Evolutionary conservation across 31 red algal species (phyloP).

Genomic region (Endocladia muricata): DNA sequence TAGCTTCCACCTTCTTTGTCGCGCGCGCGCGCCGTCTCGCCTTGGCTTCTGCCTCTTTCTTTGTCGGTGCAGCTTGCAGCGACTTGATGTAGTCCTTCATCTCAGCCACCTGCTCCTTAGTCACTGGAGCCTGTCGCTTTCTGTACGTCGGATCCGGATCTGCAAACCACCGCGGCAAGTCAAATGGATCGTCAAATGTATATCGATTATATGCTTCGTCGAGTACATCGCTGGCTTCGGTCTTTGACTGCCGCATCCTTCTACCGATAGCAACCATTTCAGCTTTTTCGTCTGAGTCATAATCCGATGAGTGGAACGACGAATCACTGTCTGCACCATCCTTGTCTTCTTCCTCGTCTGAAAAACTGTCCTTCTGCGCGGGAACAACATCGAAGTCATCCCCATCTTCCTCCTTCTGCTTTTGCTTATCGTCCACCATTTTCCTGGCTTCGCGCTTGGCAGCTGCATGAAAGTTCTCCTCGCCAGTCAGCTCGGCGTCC

Average conservation of each 20-base stretch:
- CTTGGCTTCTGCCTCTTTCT: conserved; percentile 89
- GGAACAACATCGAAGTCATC: conserved; percentile 62
- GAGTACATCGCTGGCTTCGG: conserved; percentile 55
- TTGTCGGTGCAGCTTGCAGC: conserved; percentile 68
- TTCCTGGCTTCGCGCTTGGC: conserved; percentile 22
- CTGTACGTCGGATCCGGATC: conserved; percentile 81
- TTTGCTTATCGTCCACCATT: conserved; percentile 13
- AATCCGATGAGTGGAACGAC: conserved; percentile 67
- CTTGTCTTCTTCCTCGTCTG: conserved; percentile 7
- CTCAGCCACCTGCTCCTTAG: conserved; percentile 68
- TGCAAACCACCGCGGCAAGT: conserved; percentile 94
- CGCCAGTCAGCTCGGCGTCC: background rate
- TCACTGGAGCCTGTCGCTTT: conserved; percentile 47
- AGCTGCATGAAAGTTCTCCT: conserved; percentile 39
- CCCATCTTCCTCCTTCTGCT: conserved; percentile 13
- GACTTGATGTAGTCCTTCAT: conserved; percentile 77
- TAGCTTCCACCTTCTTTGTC: conserved; percentile 59
- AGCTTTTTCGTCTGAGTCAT: conserved; percentile 80
- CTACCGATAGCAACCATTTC: conserved; percentile 80
- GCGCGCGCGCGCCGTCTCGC: conserved; percentile 49
- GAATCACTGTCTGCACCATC: conserved; percentile 32
- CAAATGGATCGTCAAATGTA: conserved; percentile 80
- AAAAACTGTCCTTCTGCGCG: conserved; percentile 7
- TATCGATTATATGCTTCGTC: conserved; percentile 92
- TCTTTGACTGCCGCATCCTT: conserved; percentile 62